Evolutionary conservation across 257 asterid species (phyloP), one percentile per base, ranked within the genome.

Genomic region (Capsicum chinense): DNA sequence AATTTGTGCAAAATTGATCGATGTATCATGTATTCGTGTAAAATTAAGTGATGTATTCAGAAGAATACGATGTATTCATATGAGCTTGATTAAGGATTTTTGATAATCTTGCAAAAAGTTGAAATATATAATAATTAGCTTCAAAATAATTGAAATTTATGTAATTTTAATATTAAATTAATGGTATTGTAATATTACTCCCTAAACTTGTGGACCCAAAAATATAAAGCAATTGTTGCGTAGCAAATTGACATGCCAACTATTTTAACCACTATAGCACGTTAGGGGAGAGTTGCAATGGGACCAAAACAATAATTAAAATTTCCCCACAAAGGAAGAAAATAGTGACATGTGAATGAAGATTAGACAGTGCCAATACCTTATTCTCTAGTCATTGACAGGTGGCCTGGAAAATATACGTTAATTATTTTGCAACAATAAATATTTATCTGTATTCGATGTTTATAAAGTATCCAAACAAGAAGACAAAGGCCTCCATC

Each of bases 301-400:
- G 81, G 81, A 78, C 81, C 81, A 78, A 78, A 13, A 52, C 17
- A 52, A 78, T 47, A n/a, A 71, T 54, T 52, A 21, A 16, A 78
- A 54, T 78, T 78, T 76, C 50, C 64, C 62, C 47, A 78, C 50
- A 26, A 52, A 78, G 33, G 48, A 71, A n/a, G 33, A 69, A 39
- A 39, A 39, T 39, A 4, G 26, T 42, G 79, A 16, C 79, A 69
- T 10, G 33, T 69, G 56, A 69, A 69, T 69, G 47, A 39, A 9
- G 56, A 66, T 66, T 16, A 39, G 56, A 42, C 15, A 42, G 14
- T 68, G 54, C 54, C 54, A 15, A 15, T 68, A 15, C 78, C 54
- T 69, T 69, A 69, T 39, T 69, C 56, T 69, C 3, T 69, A 12
- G 73, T 66, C 47, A 33, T 66, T 66, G 33, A 69, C 79, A 42